Percentiles rank a stretch among this genome's conserved stretches.
These are phyloP conservation scores for Phytophthora nicotianae DNA, from an alignment of 352 stramenopile species.

Conservation along the genomic window DNA sequence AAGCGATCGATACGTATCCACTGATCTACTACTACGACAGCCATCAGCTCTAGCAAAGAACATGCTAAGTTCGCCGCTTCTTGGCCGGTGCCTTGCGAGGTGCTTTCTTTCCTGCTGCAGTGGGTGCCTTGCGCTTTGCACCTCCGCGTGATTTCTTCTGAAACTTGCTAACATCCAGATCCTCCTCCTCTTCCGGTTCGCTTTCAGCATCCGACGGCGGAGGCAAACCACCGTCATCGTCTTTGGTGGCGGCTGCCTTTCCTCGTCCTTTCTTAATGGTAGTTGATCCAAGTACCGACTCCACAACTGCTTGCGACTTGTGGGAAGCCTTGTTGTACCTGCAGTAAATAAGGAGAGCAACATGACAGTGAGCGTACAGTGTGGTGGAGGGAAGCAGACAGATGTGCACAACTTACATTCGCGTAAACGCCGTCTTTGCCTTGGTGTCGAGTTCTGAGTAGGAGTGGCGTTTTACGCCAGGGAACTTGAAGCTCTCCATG, in stretches of 20 bases:
- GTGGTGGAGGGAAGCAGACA: background rate
- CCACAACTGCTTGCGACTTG: conserved; percentile 94
- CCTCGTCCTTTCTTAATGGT: conserved; percentile 78
- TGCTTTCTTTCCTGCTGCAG: conserved; percentile 49
- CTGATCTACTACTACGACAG: conserved; percentile 14
- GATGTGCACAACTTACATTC: conserved; percentile 50
- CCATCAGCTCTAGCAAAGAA: background rate
- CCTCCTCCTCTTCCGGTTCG: conserved; percentile 64
- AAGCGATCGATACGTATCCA: conserved; percentile 27
- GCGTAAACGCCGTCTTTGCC: conserved; percentile 94
- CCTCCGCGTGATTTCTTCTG: conserved; percentile 71
- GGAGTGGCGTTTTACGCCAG: conserved; percentile 73
- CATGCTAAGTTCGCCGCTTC: conserved; percentile 52
- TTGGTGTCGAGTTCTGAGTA: conserved; percentile 86
- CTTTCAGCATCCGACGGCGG: conserved; percentile 74
- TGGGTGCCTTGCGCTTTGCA: conserved; percentile 63
- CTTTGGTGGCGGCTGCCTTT: conserved; percentile 41
- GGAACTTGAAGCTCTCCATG: conserved; percentile 92
- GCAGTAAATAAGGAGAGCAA: conserved; percentile 6
- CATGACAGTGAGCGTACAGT: conserved; percentile 1
- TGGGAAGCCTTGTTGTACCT: conserved; percentile 94
- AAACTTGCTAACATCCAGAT: conserved; percentile 82
- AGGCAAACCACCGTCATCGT: conserved; percentile 57
- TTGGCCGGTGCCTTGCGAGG: conserved; percentile 58
- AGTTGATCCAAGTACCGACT: conserved; percentile 69